Percentiles rank a stretch among this genome's conserved stretches.
These are phyloP conservation scores for Corynespora cassiicola DNA, from an alignment of 2,329 filamentous ascomycete species.

Conservation along the genomic window DNA sequence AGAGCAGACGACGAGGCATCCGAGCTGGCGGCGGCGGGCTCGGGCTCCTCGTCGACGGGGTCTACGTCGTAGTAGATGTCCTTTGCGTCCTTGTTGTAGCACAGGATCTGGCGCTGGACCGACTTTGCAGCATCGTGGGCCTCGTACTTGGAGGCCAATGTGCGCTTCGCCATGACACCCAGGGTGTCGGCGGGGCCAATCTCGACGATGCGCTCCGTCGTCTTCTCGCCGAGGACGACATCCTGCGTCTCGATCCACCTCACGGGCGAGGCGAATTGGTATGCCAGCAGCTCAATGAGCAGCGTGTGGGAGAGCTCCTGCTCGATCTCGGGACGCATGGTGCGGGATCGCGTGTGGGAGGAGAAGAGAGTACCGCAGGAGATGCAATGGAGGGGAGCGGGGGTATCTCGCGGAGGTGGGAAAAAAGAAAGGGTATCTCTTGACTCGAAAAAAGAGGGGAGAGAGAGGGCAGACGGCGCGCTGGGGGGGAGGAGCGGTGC, in stretches of 20 bases:
- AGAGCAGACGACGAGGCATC: conserved; percentile 50
- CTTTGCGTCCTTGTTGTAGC: conserved; percentile 99
- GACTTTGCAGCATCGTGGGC: conserved; percentile 97
- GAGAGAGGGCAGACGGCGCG: conserved; percentile 19
- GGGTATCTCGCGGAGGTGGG: conserved; percentile 23
- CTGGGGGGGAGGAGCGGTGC: conserved; percentile 13
- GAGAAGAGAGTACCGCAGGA: conserved; percentile 10
- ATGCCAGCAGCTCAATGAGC: conserved; percentile 97
- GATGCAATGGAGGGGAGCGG: conserved; percentile 29
- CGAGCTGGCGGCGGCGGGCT: conserved; percentile 60
- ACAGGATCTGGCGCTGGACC: conserved; percentile 94
- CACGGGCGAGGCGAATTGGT: conserved; percentile 98
- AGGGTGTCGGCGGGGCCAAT: conserved; percentile 96
- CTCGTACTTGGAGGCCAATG: conserved; percentile 95
- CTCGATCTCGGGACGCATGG: conserved; percentile 97
- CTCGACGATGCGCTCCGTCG: conserved; percentile 96
- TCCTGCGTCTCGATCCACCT: conserved; percentile 99
- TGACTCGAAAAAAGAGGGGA: conserved; percentile 12
- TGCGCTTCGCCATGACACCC: conserved; percentile 96
- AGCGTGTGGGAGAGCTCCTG: conserved; percentile 98
- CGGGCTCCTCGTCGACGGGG: conserved; percentile 78
- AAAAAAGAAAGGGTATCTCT: conserved; percentile 14
- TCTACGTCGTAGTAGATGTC: conserved; percentile 99
- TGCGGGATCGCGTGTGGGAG: conserved; percentile 39
- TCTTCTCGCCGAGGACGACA: conserved; percentile 97